Evolutionary conservation across 129 eudicot genomes (phyloP), one percentile per base, ranked within the genome.

Genomic region (Flaveria bidentis): DNA sequence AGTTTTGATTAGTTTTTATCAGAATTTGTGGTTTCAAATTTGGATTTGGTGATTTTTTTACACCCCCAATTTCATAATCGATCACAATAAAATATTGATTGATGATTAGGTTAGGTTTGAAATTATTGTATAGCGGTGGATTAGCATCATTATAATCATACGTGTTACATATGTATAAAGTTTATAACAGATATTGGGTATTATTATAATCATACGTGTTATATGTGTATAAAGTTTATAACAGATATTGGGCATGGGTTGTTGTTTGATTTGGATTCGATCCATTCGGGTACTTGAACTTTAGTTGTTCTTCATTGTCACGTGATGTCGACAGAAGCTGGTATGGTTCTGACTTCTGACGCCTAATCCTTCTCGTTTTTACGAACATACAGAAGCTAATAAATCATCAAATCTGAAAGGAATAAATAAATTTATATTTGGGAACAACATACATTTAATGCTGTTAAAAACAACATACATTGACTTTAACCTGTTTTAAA

Each of bases 21-120:
- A 11, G 28, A 41, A 53, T 44, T 47, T 56, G 17, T 63, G 41
- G 41, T 36, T 36, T 5, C 41, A 36, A 36, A 36, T 36, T 4
- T 36, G 7, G 5, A 36, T 36, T 36, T 36, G 41, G 41, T 36
- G n/a, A 50, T 62, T 15, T 77, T 69, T 70, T 30, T 70, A 9
- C 71, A 60, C 25, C 46, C 17, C 51, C 65, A 67, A 50, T 70
- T 76, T 71, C 69, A 18, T 41, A 60, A 20, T 47, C 69, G n/a
- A 69, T 75, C 71, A 75, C 61, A 69, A 74, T 63, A 65, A 72
- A 65, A 72, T 41, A 49, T 49, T 22, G 72, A 41, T 56, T 74
- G 80, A 80, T 67, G 70, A 80, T 80, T 16, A 67, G 60, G 67
- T 63, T 82, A 28, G 39, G 67, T 2, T 60, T 71, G 74, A 44